These are phyloP conservation scores for Aspergillus tanneri DNA, from an alignment of 2,329 filamentous ascomycete genomes.

Conservation along the genomic window DNA sequence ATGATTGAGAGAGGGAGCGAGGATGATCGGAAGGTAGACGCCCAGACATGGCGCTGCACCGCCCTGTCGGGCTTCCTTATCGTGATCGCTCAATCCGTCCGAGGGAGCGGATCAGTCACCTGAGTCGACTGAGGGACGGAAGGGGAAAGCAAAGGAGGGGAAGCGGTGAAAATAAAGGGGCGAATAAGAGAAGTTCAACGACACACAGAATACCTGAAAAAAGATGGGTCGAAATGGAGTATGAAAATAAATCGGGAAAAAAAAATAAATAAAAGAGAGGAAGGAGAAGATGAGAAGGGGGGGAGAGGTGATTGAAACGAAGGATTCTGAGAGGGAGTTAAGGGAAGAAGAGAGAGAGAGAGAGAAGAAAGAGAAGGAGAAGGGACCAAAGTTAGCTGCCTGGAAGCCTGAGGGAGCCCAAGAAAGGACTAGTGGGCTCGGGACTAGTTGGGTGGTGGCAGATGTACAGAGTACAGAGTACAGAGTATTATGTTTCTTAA, in stretches of 20 bases:
- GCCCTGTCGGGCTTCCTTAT: constrained; percentile 40
- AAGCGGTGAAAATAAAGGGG: constrained; percentile 8
- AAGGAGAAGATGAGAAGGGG: background rate
- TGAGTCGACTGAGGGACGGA: constrained; percentile 17
- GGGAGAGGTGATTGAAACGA: background rate
- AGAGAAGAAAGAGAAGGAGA: constrained; percentile 6
- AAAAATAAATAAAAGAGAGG: background rate
- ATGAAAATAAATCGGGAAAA: background rate
- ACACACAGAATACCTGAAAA: background rate
- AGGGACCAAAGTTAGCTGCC: constrained; percentile 8
- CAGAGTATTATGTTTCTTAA: no score
- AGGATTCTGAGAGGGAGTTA: constrained; percentile 6
- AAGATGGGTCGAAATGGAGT: background rate
- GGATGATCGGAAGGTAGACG: constrained; percentile 38
- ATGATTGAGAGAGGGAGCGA: constrained; percentile 36
- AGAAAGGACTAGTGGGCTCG: constrained; percentile 13
- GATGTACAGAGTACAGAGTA: no score
- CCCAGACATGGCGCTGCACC: constrained; percentile 42
- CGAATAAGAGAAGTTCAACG: constrained; percentile 7
- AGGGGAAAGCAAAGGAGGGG: constrained; percentile 11
- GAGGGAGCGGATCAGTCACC: constrained; percentile 21
- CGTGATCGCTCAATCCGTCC: constrained; percentile 31
- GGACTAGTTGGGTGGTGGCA: background rate
- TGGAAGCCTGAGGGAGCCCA: constrained; percentile 19
- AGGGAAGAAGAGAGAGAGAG: constrained; percentile 9